phyloP scores from a whole-genome alignment of 352 stramenopile genomes.

The Pythium sukuiense region DNA sequence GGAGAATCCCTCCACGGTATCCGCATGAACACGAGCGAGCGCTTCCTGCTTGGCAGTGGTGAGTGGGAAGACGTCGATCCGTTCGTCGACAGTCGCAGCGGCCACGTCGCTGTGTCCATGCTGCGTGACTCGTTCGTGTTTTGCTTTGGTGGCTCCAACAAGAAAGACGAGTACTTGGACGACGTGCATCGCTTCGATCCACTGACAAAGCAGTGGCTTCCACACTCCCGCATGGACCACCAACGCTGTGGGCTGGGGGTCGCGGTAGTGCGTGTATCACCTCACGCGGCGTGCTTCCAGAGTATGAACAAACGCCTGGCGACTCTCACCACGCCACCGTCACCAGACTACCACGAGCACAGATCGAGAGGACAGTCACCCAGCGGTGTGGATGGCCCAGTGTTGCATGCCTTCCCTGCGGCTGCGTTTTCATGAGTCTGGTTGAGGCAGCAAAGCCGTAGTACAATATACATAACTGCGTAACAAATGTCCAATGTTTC shows the following conservation, averaged over 20 bases:
- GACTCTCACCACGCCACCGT: background rate
- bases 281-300: constrained; percentile 43
- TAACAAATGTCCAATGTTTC: background rate
- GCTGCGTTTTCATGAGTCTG: constrained; percentile 17
- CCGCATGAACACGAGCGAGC: constrained; percentile 64
- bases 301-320: background rate
- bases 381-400: constrained; percentile 1
- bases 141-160: constrained; percentile 69
- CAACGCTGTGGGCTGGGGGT: constrained; percentile 71
- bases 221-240: constrained; percentile 56
- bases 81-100: constrained; percentile 65
- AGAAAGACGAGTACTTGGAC: constrained; percentile 75
- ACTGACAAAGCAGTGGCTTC: constrained; percentile 59
- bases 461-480: background rate
- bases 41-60: constrained; percentile 39
- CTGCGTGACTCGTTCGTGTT: constrained; percentile 71
- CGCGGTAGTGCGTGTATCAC: constrained; percentile 42
- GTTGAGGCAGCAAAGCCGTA: too few relatives aligned
- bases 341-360: background rate
- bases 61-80: constrained; percentile 52
- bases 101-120: constrained; percentile 60
- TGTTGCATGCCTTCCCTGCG: constrained; percentile 5
- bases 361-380: constrained; percentile 1
- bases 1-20: constrained; percentile 66
- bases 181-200: constrained; percentile 66